Evolutionary conservation across 2,329 filamentous ascomycete species (phyloP).

Genomic region (Phoma sp.): DNA sequence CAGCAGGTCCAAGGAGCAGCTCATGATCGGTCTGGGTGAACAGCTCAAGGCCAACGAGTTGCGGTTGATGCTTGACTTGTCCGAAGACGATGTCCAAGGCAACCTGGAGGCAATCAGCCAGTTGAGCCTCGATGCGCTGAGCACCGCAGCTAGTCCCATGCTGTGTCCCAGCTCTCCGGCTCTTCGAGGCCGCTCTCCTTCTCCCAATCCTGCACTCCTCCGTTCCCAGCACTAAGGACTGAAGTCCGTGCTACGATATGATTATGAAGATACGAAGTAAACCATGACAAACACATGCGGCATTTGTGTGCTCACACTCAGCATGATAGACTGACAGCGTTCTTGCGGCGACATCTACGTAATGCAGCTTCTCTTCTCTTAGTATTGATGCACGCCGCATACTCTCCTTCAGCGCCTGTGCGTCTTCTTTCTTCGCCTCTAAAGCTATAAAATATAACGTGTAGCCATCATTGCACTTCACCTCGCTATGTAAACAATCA

Average conservation of each 20-base stretch:
- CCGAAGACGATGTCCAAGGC: constrained; percentile 43
- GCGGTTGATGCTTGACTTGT: constrained; percentile 46
- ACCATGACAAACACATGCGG: neutral
- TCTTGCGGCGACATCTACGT: neutral
- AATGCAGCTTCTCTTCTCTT: neutral
- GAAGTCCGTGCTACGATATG: neutral
- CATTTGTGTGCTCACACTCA: neutral
- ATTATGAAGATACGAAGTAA: constrained; percentile 14
- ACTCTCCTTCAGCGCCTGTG: neutral
- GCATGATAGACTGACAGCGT: constrained; percentile 12
- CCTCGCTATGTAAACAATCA: too few relatives aligned
- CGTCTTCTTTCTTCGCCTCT: neutral
- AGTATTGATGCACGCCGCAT: neutral
- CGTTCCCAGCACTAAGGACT: constrained; percentile 16
- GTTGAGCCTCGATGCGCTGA: constrained; percentile 46
- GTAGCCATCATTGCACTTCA: neutral
- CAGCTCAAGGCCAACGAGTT: constrained; percentile 46
- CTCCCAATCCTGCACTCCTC: constrained; percentile 38
- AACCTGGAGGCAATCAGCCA: constrained; percentile 47
- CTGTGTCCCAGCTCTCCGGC: constrained; percentile 44
- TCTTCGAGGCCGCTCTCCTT: constrained; percentile 42
- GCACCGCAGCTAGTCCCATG: constrained; percentile 46
- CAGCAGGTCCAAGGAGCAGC: constrained; percentile 39
- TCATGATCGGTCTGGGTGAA: constrained; percentile 45
- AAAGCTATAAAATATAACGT: neutral